Percentiles rank a stretch among this genome's conserved stretches.
Evolutionary conservation across 2,329 filamentous ascomycete genomes (phyloP).

Genomic region (Shiraia sp.): DNA sequence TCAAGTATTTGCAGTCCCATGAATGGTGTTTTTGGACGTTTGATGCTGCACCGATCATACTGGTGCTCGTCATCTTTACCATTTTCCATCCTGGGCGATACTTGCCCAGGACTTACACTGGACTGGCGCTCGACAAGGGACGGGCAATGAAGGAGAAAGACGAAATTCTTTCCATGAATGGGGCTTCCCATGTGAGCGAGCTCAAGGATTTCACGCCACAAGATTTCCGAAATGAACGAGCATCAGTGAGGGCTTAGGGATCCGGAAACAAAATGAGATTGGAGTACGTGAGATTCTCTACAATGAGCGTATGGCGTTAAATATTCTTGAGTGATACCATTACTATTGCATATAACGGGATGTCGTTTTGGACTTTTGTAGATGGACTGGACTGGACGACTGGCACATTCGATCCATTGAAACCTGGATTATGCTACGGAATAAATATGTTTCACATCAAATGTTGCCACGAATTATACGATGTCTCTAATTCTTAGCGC

Average conservation of each 20-base stretch:
- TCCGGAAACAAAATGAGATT: not conserved
- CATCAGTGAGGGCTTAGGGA: slow-evolving; percentile 5
- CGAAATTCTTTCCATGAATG: slow-evolving; percentile 26
- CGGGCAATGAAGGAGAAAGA: slow-evolving; percentile 39
- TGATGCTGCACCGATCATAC: slow-evolving; percentile 54
- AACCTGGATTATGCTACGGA: too few species aligned
- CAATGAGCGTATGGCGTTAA: slow-evolving; percentile 2
- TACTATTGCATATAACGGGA: slow-evolving; percentile 22
- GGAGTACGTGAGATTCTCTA: not conserved
- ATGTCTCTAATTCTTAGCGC: not conserved
- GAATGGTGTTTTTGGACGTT: slow-evolving; percentile 61
- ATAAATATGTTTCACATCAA: not conserved
- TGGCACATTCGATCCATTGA: not conserved
- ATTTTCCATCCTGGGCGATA: slow-evolving; percentile 53
- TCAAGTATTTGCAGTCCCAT: slow-evolving; percentile 55
- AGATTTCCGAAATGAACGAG: slow-evolving; percentile 21
- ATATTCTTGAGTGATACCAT: slow-evolving; percentile 4
- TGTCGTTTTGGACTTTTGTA: slow-evolving; percentile 1
- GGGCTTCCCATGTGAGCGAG: slow-evolving; percentile 9
- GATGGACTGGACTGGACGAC: slow-evolving; percentile 9
- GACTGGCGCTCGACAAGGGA: slow-evolving; percentile 31
- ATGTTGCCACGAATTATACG: not conserved
- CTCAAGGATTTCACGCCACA: slow-evolving; percentile 27
- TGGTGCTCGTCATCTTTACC: slow-evolving; percentile 55
- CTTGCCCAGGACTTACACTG: slow-evolving; percentile 37